These are phyloP conservation scores for Annona cherimola DNA, from an alignment of 164 flowering plant species.

Conservation along the genomic window DNA sequence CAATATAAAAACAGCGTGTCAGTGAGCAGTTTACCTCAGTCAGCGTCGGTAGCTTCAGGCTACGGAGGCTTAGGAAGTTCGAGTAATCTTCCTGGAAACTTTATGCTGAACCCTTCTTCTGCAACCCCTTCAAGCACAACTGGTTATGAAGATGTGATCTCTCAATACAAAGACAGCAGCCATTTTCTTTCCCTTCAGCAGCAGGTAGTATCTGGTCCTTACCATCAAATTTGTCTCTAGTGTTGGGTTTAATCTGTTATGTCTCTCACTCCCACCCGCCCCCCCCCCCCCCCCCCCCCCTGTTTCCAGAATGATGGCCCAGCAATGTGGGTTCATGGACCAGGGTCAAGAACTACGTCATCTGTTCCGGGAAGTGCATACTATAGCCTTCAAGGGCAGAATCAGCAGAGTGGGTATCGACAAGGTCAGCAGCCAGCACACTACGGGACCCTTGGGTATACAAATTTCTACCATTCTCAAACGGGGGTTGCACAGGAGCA, in stretches of 20 bases:
- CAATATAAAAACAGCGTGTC: conserved; percentile 77
- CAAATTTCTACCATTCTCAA: conserved; percentile 80
- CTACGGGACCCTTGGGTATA: conserved; percentile 61
- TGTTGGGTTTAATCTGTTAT: neutral
- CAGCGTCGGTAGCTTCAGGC: conserved; percentile 68
- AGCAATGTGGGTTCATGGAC: conserved; percentile 74
- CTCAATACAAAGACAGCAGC: conserved; percentile 81
- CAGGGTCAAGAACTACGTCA: conserved; percentile 70
- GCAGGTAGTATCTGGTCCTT: conserved; percentile 23
- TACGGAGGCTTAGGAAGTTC: conserved; percentile 80
- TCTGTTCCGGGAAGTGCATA: conserved; percentile 66
- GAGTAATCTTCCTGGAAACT: conserved; percentile 56
- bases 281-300: too few species aligned
- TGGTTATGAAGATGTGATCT: conserved; percentile 71
- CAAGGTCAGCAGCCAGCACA: conserved; percentile 84
- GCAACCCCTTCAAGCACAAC: conserved; percentile 54
- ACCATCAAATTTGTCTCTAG: neutral
- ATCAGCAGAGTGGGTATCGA: conserved; percentile 57
- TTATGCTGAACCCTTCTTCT: conserved; percentile 55
- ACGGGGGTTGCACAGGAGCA: conserved; percentile 57
- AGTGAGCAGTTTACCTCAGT: conserved; percentile 72
- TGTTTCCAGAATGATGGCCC: conserved; percentile 58
- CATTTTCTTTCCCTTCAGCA: conserved; percentile 68
- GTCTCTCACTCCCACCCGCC: too few species aligned
- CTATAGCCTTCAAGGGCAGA: conserved; percentile 71